These are phyloP conservation scores for Buxus sempervirens DNA, from an alignment of 164 flowering plant species.

Conservation along the genomic window DNA sequence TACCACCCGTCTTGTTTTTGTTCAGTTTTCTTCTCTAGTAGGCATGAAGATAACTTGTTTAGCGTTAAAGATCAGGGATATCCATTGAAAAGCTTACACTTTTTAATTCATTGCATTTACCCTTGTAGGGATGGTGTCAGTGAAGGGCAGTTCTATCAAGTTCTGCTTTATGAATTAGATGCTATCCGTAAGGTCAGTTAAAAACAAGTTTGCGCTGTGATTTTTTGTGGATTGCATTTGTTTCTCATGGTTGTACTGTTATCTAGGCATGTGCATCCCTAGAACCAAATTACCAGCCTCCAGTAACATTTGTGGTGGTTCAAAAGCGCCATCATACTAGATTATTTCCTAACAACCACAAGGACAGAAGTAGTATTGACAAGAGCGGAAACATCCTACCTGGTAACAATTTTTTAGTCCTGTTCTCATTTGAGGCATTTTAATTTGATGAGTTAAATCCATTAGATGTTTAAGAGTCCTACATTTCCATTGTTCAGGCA, in stretches of 20 bases:
- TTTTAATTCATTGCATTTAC: background rate
- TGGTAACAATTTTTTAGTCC: slow-evolving; percentile 1
- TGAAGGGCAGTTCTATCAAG: slow-evolving; percentile 58
- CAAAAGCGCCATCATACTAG: slow-evolving; percentile 50
- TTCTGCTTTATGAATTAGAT: slow-evolving; percentile 43
- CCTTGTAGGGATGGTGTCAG: slow-evolving; percentile 48
- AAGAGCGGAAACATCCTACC: slow-evolving; percentile 29
- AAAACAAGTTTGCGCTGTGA: background rate
- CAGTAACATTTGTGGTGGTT: slow-evolving; percentile 43
- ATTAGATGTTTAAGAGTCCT: background rate
- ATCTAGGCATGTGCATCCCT: slow-evolving; percentile 38
- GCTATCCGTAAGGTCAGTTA: slow-evolving; percentile 48
- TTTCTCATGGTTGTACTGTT: background rate
- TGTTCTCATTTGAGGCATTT: background rate
- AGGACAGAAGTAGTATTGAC: slow-evolving; percentile 28
- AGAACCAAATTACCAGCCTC: slow-evolving; percentile 39
- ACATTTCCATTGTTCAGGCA: slow-evolving; percentile 34
- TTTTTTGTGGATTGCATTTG: background rate
- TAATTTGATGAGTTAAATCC: background rate
- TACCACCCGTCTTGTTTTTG: background rate
- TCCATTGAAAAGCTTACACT: background rate
- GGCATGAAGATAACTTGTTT: background rate
- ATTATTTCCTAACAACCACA: slow-evolving; percentile 36
- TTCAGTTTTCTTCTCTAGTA: background rate
- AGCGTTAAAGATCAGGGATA: background rate